Percentiles rank a stretch among this genome's conserved stretches.
Conservation (phyloP, 441 rosid genomes). For the Syzygium malaccense region DNA sequence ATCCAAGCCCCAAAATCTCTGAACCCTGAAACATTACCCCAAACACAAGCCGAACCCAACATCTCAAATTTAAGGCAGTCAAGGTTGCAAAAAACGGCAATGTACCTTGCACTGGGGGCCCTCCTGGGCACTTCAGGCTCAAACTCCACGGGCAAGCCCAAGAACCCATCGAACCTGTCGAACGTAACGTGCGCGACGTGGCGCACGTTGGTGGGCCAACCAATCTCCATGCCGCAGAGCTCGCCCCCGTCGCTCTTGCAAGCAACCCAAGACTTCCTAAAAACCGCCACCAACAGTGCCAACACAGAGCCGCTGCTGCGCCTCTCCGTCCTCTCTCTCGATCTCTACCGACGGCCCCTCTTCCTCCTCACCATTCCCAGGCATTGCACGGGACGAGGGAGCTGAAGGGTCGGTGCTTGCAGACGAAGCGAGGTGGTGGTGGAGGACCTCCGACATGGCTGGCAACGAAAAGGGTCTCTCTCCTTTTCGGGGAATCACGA, state of each 20-base stretch:
- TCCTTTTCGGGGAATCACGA: background rate
- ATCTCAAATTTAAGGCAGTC: background rate
- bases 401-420: background rate
- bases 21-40: background rate
- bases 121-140: slow-evolving; percentile 1
- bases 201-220: background rate
- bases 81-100: background rate
- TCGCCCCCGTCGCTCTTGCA: background rate
- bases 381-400: background rate
- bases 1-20: background rate
- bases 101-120: slow-evolving; percentile 4
- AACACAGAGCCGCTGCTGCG: background rate
- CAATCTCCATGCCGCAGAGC: slow-evolving; percentile 2
- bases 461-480: background rate
- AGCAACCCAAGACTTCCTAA: background rate
- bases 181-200: slow-evolving; percentile 7
- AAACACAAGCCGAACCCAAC: background rate
- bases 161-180: slow-evolving; percentile 6
- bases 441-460: background rate
- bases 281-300: background rate
- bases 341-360: background rate
- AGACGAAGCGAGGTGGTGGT: background rate
- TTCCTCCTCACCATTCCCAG: background rate
- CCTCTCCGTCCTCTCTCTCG: background rate
- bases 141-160: slow-evolving; percentile 6